Evolutionary conservation across 2,329 filamentous ascomycete species (phyloP), one percentile per base, ranked within the genome.

Genomic region (Phoma sp.): DNA sequence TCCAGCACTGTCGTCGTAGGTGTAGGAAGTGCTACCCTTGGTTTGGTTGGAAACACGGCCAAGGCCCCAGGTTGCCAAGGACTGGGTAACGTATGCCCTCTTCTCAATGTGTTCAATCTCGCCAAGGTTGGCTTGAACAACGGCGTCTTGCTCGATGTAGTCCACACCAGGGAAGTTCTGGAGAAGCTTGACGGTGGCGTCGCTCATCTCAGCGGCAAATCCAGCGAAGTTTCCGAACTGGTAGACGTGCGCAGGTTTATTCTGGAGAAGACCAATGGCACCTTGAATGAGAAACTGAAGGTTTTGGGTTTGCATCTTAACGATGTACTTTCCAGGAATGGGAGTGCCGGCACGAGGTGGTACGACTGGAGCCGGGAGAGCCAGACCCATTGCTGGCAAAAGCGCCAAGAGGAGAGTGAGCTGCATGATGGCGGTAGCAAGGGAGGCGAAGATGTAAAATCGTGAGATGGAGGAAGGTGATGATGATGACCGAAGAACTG

Each of bases 321-420:
- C 74, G 45, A 81, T 78, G 68, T 77, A 81, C 61, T 76, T 75
- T 60, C 73, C 73, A 5, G 75, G 74, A 48, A 80, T 73, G 32
- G 73, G 61, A 32, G 62, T 45, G 28, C 71, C 74, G 46, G 66
- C 70, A 48, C 73, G 69, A 25, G 77, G 71, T 23, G 66, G 53
- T 33, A 79, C 65, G 60, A 80, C 45, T 7, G 77, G 77, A 3
- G 77, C 76, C n/a, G 61, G 64, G 25, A 59, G 37, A 37, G 74
- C 76, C 26, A 77, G 52, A 42, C 69, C 74, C 61, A 76, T 50
- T 63, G 36, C 46, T 28, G 47, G 78, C 56, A 73, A 42, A 56
- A 77, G 56, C 34, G 76, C 69, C 49, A 79, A 69, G 49, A 77
- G 56, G 29, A 74, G 57, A 48, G 68, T 56, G 50, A 72, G 64